These are phyloP conservation scores for Backusella luteola DNA, from an alignment of 192 early-diverging fungal genomes.

Conservation along the genomic window DNA sequence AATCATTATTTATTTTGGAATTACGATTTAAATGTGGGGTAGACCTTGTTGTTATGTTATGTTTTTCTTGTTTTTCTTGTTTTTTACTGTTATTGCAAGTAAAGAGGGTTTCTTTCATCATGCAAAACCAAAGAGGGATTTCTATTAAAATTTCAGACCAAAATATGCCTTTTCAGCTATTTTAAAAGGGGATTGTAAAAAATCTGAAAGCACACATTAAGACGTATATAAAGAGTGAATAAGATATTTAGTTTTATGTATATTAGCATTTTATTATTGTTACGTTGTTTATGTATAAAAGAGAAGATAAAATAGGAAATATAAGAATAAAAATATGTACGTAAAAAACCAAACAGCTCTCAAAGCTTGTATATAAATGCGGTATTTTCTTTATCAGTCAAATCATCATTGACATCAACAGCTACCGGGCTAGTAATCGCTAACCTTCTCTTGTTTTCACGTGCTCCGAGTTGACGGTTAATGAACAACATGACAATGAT, in stretches of 20 bases:
- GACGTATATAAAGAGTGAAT: too few relatives aligned
- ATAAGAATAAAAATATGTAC: not conserved
- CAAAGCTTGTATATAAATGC: conserved; percentile 20
- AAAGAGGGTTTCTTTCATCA: not conserved
- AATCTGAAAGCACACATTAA: too few relatives aligned
- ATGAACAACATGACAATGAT: conserved; percentile 8
- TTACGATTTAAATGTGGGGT: not conserved
- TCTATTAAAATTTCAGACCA: too few relatives aligned
- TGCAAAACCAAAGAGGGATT: not conserved
- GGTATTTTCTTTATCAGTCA: conserved; percentile 21
- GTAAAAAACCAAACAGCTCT: not conserved
- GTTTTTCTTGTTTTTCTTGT: not conserved
- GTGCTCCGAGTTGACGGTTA: conserved; percentile 7
- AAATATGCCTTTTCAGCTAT: too few relatives aligned
- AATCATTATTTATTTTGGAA: not conserved
- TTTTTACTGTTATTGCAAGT: not conserved
- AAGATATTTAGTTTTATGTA: not conserved
- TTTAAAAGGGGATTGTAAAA: too few relatives aligned
- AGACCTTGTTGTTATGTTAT: too few relatives aligned
- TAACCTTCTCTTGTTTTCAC: conserved; percentile 1
- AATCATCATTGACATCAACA: conserved; percentile 3
- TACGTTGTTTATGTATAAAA: not conserved
- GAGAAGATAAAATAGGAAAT: not conserved
- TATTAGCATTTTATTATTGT: not conserved
- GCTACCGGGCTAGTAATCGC: not conserved